Base-by-base conservation (phyloP, 768 basidiomycete species). In the Sarcomyxa edulis region DNA sequence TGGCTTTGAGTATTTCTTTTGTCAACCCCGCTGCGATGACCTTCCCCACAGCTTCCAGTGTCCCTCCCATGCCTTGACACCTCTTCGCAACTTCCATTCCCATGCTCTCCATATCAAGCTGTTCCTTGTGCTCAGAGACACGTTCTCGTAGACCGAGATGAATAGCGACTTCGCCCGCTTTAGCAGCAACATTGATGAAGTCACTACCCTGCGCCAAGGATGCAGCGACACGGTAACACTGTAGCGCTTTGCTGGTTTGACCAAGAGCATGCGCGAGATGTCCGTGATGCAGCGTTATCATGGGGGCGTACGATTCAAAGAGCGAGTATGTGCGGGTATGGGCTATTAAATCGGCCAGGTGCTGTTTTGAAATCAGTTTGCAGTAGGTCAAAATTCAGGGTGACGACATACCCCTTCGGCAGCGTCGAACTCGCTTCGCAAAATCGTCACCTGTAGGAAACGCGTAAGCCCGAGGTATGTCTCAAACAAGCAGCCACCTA, bases 221-320 rank as follows among this genome's bases (percentile, higher is more conserved):
- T 4, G 74, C 75, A 3, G 84, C 81, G 4, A 81, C 70, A 28
- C 64, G 66, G 54, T 88, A 90, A 40, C 80, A 83, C 25, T 68
- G 62, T 33, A 66, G 48, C 12, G 87, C 86, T 2, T 74, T 68
- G 8, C 66, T 62, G 0, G 61, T 53, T 6, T 73, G 64, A 1
- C 76, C 75, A 4, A 74, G 58, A 2, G 83, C 75, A 52, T 90
- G 86, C 4, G 83, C 79, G 20, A 89, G 72, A 44, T 90, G 84
- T 0, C 78, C 86, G 37, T 84, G 72, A 41, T 81, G 71, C 6
- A 89, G 64, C 5, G 81, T 69, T 8, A 87, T 76, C 4, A 81
- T 75, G 1, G 79, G 69, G 2, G 77, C 64, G 49, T 79, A 87
- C 0, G 55, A 35, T 3, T 55, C 43, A 48, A 83, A 90, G 26